Evolutionary conservation across 768 basidiomycete genomes (phyloP), one percentile per base, ranked within the genome.

Genomic region (Pulveroboletus frians): DNA sequence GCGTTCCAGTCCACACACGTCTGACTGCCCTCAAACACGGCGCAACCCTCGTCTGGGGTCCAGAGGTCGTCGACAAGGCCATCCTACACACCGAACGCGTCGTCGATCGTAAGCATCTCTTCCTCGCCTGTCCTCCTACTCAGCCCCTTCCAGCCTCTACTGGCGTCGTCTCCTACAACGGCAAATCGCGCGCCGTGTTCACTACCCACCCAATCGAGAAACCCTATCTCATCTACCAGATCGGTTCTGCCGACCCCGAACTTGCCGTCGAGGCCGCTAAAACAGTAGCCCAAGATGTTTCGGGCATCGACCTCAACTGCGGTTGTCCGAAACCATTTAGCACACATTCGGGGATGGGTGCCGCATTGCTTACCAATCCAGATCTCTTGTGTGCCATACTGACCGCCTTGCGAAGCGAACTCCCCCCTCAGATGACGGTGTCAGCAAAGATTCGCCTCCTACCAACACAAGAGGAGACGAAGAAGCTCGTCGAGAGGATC

Each of bases 321-420:
- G 96, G 95, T 0, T 99, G 95, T 63, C 94, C 94, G 0, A 95
- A 95, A 60, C 89, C 93, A 0, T 97, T 97, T 69, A 95, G 92
- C 18, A 92, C 91, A 0, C 86, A 89, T 56, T 71, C 85, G 0
- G 96, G 96, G 0, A 98, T 98, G 94, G 96, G 96, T 9, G 95
- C 96, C 1, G 95, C 94, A 3, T 75, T 99, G 13, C 80, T 99
- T 43, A 83, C 88, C 4, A 95, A 88, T 31, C 93, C 96, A 0
- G 92, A 97, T 61, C 73, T 92, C 29, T 77, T 99, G 9, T 93
- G 92, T 62, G 77, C 85, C 17, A 97, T 99, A 60, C 78, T 99
- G 27, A 80, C 77, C 0, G 85, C 88, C 5, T 73, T 99, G 37
- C 76, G 93, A 49, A 71, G 67, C 38, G 80, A 78, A 30, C 78